A percentile compares a stretch with the other conserved stretches of the same genome.
phyloP scores from a whole-genome alignment of 2,329 filamentous ascomycete genomes.

The Cercospora sp. region DNA sequence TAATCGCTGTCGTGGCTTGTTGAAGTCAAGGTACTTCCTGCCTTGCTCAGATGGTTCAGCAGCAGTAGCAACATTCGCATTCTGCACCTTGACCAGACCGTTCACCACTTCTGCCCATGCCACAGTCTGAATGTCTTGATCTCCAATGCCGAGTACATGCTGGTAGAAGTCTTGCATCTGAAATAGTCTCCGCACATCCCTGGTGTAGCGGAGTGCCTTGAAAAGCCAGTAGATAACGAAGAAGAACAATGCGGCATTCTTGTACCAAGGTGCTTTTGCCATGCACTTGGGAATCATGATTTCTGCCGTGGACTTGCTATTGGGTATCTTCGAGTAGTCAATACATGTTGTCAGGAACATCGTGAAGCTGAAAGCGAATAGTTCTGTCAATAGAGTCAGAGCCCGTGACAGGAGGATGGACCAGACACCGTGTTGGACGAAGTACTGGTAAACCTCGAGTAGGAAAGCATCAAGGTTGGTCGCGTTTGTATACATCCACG shows the following conservation, averaged over 20 bases:
- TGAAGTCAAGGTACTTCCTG: constrained; percentile 62
- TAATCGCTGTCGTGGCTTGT: constrained; percentile 68
- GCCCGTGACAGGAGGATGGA: constrained; percentile 74
- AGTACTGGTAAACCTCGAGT: constrained; percentile 83
- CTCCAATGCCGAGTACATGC: constrained; percentile 77
- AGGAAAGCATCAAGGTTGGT: constrained; percentile 87
- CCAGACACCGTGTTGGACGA: constrained; percentile 76
- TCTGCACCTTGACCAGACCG: constrained; percentile 78
- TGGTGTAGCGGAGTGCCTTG: constrained; percentile 71
- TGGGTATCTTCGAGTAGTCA: constrained; percentile 71
- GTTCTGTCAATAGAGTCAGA: constrained; percentile 75
- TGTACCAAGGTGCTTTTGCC: constrained; percentile 67
- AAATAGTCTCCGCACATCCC: constrained; percentile 70
- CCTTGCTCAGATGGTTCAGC: constrained; percentile 57
- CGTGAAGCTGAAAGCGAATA: constrained; percentile 78
- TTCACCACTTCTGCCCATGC: constrained; percentile 91
- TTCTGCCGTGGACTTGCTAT: constrained; percentile 61
- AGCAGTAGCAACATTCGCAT: constrained; percentile 83
- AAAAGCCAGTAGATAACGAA: constrained; percentile 84
- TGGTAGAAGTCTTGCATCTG: constrained; percentile 84
- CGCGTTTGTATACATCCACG: constrained; percentile 93
- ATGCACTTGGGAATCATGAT: constrained; percentile 75
- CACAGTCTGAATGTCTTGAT: constrained; percentile 87
- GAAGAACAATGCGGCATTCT: constrained; percentile 78
- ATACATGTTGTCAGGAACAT: constrained; percentile 85